Percentiles rank a stretch among this genome's conserved stretches.
phyloP scores from a whole-genome alignment of 129 eudicot genomes.

The Ambrosia artemisiifolia region DNA sequence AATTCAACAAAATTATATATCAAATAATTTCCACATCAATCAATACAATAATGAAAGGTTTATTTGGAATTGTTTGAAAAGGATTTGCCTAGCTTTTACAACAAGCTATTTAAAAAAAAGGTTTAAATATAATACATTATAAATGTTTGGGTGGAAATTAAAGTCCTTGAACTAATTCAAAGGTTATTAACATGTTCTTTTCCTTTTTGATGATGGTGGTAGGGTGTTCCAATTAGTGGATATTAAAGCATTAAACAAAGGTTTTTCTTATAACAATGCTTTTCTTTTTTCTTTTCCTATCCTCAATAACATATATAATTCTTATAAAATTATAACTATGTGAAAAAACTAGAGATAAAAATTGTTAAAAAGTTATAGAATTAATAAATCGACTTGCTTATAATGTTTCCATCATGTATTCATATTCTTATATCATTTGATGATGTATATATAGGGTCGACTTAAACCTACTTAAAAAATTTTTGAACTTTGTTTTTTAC shows the following conservation, averaged over 20 bases:
- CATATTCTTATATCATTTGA: no score
- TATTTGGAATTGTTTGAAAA: slow-evolving; percentile 6
- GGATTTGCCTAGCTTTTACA: slow-evolving; percentile 19
- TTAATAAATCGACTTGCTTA: no score
- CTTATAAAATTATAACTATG: not conserved
- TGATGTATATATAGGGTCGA: no score
- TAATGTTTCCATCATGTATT: no score
- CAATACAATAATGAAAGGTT: not conserved
- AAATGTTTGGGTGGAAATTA: slow-evolving; percentile 23
- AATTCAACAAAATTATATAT: slow-evolving; percentile 1
- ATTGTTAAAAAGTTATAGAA: not conserved
- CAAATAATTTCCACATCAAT: not conserved
- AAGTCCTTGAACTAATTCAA: slow-evolving; percentile 23
- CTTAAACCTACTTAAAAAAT: no score
- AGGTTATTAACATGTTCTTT: slow-evolving; percentile 18
- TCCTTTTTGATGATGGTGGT: slow-evolving; percentile 19
- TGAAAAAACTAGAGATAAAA: not conserved
- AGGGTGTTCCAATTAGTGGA: slow-evolving; percentile 15
- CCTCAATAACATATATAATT: not conserved
- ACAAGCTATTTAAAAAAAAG: not conserved
- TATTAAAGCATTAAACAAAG: slow-evolving; percentile 13
- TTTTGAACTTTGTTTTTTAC: no score
- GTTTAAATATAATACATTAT: not conserved
- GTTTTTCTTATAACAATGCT: not conserved
- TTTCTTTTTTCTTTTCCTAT: not conserved